Conservation (phyloP, 2,329 filamentous ascomycete genomes). For the Elsinoe australis region DNA sequence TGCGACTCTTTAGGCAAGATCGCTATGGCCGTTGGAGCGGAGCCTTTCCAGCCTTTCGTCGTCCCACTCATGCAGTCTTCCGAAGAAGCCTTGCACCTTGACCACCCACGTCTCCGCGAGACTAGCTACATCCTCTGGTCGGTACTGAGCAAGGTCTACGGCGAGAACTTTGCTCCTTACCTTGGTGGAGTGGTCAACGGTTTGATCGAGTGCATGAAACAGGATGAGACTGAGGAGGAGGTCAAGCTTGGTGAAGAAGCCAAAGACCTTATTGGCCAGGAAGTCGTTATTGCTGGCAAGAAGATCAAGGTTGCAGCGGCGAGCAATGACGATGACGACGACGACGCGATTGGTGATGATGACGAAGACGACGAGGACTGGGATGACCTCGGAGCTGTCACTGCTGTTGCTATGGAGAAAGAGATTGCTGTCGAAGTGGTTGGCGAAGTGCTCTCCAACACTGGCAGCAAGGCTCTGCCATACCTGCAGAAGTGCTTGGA, state of each 20-base stretch:
- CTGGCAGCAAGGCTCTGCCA: constrained; percentile 68
- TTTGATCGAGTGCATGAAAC: constrained; percentile 75
- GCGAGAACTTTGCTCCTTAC: constrained; percentile 72
- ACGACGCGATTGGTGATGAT: constrained; percentile 56
- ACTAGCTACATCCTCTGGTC: constrained; percentile 97
- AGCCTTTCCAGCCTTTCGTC: constrained; percentile 85
- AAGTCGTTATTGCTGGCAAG: constrained; percentile 71
- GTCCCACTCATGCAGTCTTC: constrained; percentile 83
- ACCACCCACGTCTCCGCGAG: constrained; percentile 84
- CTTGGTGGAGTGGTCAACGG: constrained; percentile 69
- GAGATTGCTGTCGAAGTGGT: constrained; percentile 94
- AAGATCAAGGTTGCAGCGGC: constrained; percentile 71
- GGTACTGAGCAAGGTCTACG: constrained; percentile 87
- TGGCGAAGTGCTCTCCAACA: constrained; percentile 83
- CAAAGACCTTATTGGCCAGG: constrained; percentile 64
- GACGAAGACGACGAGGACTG: constrained; percentile 79
- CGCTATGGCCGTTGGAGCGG: constrained; percentile 74
- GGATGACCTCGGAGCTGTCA: constrained; percentile 76
- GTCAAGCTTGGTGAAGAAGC: constrained; percentile 67
- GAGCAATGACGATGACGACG: constrained; percentile 53
- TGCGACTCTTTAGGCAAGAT: constrained; percentile 93
- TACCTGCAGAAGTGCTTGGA: constrained; percentile 87
- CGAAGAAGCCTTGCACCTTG: constrained; percentile 81
- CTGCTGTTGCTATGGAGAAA: constrained; percentile 87
- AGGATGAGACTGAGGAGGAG: constrained; percentile 78